Evolutionary conservation across 2,329 filamentous ascomycete genomes (phyloP), one percentile per base, ranked within the genome.

Genomic region (Diplocarpon mali): DNA sequence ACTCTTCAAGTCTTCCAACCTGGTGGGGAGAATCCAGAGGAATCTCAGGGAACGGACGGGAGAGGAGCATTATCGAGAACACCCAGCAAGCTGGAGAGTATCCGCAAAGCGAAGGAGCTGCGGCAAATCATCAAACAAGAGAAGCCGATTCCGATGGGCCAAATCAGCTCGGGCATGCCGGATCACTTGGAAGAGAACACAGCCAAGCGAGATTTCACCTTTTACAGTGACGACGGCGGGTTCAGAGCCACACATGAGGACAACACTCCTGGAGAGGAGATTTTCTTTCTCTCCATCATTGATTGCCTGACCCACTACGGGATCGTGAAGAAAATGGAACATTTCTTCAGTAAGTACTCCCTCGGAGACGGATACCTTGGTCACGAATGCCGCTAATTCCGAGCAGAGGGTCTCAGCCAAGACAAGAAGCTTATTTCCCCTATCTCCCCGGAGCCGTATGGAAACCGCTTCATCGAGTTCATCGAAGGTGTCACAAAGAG

Each of bases 211-310:
- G 75, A 77, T 42, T 83, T 88, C 54, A 79, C 90, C 53, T 98
- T 96, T 64, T 95, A 95, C 62, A 79, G 82, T 47, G 90, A 96
- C 55, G 90, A 96, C 60, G 92, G 92, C 39, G 92, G 92, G 2
- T 88, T 95, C 65, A 75, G 82, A 55, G 90, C 92, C 11, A 96
- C 92, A 1, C 88, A 95, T 60, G 88, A 95, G 64, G 80, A 95
- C 64, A 83, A 94, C 51, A 68, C 70, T 13, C 78, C 85, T 1
- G 89, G 83, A 2, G 86, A 95, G 44, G 87, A 95, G 65, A 88
- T 98, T 35, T 98, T 98, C 65, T 98, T 98, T 62, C 77, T 98
- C 7, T 93, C 92, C 30, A 93, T 98, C 57, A 98, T 98, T 64
- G 92, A 98, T 66, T 98, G 92, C 64, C 71, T 98, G 58, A 98